phyloP scores from a whole-genome alignment of 1,139 yeast species.

The Yamadazyma dendronema region DNA sequence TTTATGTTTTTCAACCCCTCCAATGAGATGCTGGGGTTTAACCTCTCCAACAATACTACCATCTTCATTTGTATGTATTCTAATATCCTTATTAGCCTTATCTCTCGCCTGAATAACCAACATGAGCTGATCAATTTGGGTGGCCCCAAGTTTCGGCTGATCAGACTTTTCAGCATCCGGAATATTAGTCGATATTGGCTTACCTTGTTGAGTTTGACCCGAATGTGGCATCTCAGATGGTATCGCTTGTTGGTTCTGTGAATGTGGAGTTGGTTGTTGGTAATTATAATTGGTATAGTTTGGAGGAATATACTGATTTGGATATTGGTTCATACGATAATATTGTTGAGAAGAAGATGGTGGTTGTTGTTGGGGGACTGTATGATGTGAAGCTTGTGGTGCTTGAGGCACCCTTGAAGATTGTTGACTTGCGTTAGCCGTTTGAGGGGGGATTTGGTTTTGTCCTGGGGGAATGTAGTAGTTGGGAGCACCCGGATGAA shows the following conservation, averaged over 20 bases:
- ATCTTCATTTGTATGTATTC: conserved; percentile 61
- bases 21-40: conserved; percentile 54
- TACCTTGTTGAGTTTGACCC: neutral
- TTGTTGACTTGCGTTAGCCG: too few relatives aligned
- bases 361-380: conserved; percentile 1
- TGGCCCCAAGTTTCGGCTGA: conserved; percentile 74
- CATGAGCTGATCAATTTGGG: conserved; percentile 88
- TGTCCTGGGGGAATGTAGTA: neutral
- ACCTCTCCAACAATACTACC: conserved; percentile 48
- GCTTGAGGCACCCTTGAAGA: neutral
- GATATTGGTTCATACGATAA: conserved; percentile 4
- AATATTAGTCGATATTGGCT: neutral
- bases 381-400: neutral
- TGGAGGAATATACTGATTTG: conserved; percentile 12
- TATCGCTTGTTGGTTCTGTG: neutral
- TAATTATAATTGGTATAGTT: conserved; percentile 9
- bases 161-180: conserved; percentile 45
- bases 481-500: neutral
- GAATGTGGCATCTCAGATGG: neutral
- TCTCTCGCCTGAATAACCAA: conserved; percentile 84
- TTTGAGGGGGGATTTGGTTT: neutral
- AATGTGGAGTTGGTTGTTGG: conserved; percentile 4
- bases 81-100: conserved; percentile 58
- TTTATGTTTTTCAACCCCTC: conserved; percentile 72
- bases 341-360: conserved; percentile 2